A percentile compares a stretch with the other conserved stretches of the same genome.
Evolutionary conservation across 75 land plant genomes (phyloP).

Genomic region (Selaginella moellendorffii): DNA sequence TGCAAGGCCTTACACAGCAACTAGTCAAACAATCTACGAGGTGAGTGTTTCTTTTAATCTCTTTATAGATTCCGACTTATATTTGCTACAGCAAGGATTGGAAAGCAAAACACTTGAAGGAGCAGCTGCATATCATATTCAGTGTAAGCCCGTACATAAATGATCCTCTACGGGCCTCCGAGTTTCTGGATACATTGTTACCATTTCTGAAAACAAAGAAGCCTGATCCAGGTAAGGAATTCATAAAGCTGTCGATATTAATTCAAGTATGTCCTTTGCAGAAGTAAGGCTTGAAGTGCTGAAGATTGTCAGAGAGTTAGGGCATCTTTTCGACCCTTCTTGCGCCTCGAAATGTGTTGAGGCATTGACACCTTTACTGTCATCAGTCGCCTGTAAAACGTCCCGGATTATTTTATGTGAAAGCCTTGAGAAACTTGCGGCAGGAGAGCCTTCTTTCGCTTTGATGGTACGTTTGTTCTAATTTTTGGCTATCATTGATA

Average conservation of each 20-base stretch:
- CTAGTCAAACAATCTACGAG: conserved; percentile 12
- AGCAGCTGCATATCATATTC: conserved; percentile 38
- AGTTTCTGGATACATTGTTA: conserved; percentile 56
- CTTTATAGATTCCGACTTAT: not conserved
- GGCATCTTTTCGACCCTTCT: conserved; percentile 28
- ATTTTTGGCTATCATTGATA: conserved; percentile 5
- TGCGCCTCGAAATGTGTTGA: conserved; percentile 26
- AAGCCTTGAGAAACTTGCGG: conserved; percentile 39
- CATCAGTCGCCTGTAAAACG: conserved; percentile 22
- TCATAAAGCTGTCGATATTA: not conserved
- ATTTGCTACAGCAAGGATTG: not conserved
- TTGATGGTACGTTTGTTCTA: conserved; percentile 16
- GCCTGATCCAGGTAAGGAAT: conserved; percentile 36
- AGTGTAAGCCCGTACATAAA: conserved; percentile 39
- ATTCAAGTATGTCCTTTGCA: conserved; percentile 18
- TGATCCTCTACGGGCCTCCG: conserved; percentile 22
- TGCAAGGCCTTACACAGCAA: conserved; percentile 34
- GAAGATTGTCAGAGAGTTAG: conserved; percentile 36
- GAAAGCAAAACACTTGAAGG: conserved; percentile 22
- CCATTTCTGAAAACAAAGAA: conserved; percentile 35
- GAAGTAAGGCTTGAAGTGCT: conserved; percentile 39
- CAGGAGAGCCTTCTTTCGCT: conserved; percentile 29
- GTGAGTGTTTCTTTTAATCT: not conserved
- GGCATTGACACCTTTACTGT: conserved; percentile 40
- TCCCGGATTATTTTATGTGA: conserved; percentile 48